Conservation (phyloP, 768 basidiomycete genomes). For the Tephrocybe rancida region DNA sequence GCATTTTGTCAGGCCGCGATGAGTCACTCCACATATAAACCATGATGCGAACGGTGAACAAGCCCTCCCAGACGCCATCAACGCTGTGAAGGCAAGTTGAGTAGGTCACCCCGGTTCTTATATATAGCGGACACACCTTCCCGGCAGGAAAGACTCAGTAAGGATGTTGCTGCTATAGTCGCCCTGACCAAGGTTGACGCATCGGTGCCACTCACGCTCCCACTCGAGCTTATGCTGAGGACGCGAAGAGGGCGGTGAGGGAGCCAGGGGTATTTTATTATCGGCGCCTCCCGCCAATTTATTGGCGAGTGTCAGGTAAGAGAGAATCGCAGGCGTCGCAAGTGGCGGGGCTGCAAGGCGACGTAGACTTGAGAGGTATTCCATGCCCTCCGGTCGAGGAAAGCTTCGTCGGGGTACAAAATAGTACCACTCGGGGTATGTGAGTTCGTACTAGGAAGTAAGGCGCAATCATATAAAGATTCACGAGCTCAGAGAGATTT, state of each 20-base stretch:
- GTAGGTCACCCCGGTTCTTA: neutral
- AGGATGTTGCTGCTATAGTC: constrained; percentile 34
- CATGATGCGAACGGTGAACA: constrained; percentile 62
- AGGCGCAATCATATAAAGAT: constrained; percentile 4
- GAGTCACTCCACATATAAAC: no score
- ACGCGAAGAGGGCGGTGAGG: constrained; percentile 28
- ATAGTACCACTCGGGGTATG: constrained; percentile 58
- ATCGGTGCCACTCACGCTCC: constrained; percentile 73
- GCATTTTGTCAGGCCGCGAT: neutral
- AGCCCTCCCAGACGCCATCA: constrained; percentile 81
- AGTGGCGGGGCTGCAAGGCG: constrained; percentile 60
- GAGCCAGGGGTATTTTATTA: constrained; percentile 34
- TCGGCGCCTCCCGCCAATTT: constrained; percentile 29
- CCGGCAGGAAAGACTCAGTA: constrained; percentile 55
- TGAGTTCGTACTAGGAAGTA: constrained; percentile 58
- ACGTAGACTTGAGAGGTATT: constrained; percentile 48
- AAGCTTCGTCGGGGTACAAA: constrained; percentile 40
- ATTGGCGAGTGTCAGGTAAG: constrained; percentile 61
- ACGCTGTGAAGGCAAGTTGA: constrained; percentile 39
- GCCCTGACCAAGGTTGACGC: constrained; percentile 37
- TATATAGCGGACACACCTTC: constrained; percentile 40
- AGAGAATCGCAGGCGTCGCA: constrained; percentile 71
- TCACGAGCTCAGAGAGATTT: neutral
- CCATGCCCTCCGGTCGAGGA: constrained; percentile 24
- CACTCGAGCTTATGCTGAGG: constrained; percentile 51